These are phyloP conservation scores for Cymbomonas tetramitiformis DNA, from an alignment of 139 green algal species.

Conservation along the genomic window DNA sequence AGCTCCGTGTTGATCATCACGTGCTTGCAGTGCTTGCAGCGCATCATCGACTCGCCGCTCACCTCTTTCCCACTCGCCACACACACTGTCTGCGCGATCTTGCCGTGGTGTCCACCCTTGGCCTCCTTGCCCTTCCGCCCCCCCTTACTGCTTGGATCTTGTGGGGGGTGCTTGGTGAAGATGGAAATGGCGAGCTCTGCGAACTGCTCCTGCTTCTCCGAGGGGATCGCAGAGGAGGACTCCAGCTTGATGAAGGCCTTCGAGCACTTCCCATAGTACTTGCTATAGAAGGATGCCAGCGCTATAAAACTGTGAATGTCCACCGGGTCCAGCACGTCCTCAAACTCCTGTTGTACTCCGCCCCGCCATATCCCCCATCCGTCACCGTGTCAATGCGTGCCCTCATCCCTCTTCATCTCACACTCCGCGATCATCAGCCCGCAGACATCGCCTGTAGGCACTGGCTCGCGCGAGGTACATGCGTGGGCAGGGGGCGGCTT, in stretches of 20 bases:
- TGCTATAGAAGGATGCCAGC: slow-evolving; percentile 50
- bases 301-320: slow-evolving; percentile 52
- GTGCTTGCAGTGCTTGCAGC: slow-evolving; percentile 54
- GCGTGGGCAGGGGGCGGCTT: too few species aligned
- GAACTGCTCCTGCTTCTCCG: slow-evolving; percentile 29
- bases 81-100: slow-evolving; percentile 40
- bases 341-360: too few species aligned
- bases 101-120: slow-evolving; percentile 2
- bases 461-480: too few species aligned
- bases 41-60: slow-evolving; percentile 22
- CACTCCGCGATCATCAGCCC: too few species aligned
- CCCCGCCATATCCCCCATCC: too few species aligned
- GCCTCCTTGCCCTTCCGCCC: slow-evolving; percentile 22
- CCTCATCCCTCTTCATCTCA: too few species aligned
- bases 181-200: slow-evolving; percentile 55
- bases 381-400: too few species aligned
- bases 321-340: slow-evolving; percentile 46
- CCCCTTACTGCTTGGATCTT: too few species aligned
- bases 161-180: slow-evolving; percentile 47
- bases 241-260: slow-evolving; percentile 65
- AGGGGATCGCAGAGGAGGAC: slow-evolving; percentile 20
- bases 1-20: slow-evolving; percentile 40
- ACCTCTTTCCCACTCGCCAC: slow-evolving; percentile 43
- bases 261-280: slow-evolving; percentile 50
- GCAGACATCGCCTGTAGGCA: too few species aligned